Evolutionary conservation across 306 rosid genomes (phyloP).

Genomic region (Trifolium repens): DNA sequence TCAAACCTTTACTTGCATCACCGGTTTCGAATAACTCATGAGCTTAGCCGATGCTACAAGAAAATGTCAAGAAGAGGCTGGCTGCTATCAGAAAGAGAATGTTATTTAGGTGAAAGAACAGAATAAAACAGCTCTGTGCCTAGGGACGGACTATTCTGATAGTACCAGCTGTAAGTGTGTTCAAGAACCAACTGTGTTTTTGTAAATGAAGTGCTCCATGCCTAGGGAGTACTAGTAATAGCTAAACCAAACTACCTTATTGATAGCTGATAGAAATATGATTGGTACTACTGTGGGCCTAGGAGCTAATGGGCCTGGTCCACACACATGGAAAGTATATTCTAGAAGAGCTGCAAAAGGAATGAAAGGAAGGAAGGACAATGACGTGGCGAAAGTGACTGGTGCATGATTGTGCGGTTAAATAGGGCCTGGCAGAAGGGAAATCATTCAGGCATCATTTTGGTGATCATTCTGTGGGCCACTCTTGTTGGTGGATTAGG

Average conservation of each 20-base stretch:
- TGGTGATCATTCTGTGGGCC: too few relatives aligned
- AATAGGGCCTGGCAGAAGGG: too few relatives aligned
- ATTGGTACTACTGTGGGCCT: too few relatives aligned
- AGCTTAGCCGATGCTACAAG: conserved; percentile 83
- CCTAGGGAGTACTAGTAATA: background rate
- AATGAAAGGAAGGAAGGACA: too few relatives aligned
- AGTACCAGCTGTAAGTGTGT: background rate
- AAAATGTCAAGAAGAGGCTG: conserved; percentile 82
- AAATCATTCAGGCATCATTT: too few relatives aligned
- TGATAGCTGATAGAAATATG: too few relatives aligned
- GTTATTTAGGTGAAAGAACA: conserved; percentile 82
- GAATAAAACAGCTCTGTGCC: conserved; percentile 55
- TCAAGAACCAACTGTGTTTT: background rate
- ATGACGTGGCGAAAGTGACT: too few relatives aligned
- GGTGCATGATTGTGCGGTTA: too few relatives aligned
- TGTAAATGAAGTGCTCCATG: background rate
- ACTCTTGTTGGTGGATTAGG: too few relatives aligned
- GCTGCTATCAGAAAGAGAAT: conserved; percentile 75
- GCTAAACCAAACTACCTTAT: background rate
- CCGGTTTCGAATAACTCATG: conserved; percentile 61
- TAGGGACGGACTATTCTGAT: background rate
- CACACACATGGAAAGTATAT: too few relatives aligned
- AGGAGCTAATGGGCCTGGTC: too few relatives aligned
- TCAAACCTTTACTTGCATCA: conserved; percentile 76
- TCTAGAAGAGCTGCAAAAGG: too few relatives aligned